Conservation (phyloP, 2,329 filamentous ascomycete species). For the Aureobasidium zeae region DNA sequence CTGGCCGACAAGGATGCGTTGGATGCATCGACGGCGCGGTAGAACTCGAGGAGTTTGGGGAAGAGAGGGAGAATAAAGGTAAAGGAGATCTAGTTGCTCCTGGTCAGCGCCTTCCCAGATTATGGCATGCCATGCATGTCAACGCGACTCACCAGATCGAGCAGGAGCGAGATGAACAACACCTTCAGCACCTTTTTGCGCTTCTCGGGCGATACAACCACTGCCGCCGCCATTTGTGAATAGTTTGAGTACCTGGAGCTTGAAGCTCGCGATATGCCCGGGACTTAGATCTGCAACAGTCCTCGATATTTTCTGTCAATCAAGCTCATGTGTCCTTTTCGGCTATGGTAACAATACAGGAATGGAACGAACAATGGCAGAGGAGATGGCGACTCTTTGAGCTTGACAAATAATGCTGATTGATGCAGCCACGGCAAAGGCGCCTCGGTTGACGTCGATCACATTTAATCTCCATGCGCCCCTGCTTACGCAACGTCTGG, state of each 20-base stretch:
- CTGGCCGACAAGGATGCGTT: conserved; percentile 36
- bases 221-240: conserved; percentile 11
- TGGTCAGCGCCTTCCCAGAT: neutral
- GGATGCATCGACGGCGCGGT: conserved; percentile 67
- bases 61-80: conserved; percentile 97
- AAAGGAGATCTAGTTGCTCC: conserved; percentile 68
- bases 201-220: conserved; percentile 19
- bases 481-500: neutral
- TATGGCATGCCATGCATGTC: neutral
- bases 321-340: too few species aligned
- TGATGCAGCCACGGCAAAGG: conserved; percentile 5
- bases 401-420: conserved; percentile 14
- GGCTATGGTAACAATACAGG: too few species aligned
- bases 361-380: too few species aligned
- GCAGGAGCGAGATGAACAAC: conserved; percentile 76
- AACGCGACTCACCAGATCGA: conserved; percentile 56
- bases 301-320: too few species aligned
- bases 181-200: conserved; percentile 79
- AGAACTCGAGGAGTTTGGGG: conserved; percentile 90
- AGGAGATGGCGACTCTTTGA: neutral
- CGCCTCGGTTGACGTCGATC: conserved; percentile 10
- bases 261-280: too few species aligned
- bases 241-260: too few species aligned
- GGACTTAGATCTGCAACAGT: too few species aligned
- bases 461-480: conserved; percentile 4